These are phyloP conservation scores for apple (Malus domestica) DNA, from an alignment of 306 rosid genomes.

Conservation along the genomic window DNA sequence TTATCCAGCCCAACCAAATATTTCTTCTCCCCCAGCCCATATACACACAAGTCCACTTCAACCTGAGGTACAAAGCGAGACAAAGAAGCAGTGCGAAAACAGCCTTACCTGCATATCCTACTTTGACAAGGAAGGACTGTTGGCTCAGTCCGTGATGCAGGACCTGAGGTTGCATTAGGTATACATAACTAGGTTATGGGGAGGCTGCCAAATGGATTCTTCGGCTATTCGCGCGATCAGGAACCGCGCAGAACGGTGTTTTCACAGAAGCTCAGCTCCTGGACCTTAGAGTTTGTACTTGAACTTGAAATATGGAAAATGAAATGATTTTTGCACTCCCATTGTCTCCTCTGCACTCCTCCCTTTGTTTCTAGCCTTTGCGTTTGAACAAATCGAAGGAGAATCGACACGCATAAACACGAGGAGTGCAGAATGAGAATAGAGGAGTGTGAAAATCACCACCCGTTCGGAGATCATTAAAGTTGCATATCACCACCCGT, in stretches of 20 bases:
- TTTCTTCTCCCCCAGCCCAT: background rate
- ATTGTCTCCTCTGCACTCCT: too few relatives aligned
- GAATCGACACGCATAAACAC: too few relatives aligned
- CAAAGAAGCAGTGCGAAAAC: conserved; percentile 87
- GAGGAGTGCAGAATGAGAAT: too few relatives aligned
- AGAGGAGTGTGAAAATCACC: too few relatives aligned
- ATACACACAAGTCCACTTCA: background rate
- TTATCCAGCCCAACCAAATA: background rate
- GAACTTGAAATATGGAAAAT: background rate
- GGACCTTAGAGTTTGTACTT: conserved; percentile 53
- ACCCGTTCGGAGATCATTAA: too few relatives aligned
- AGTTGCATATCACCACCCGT: too few relatives aligned
- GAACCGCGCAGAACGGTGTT: conserved; percentile 79
- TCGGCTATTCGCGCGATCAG: conserved; percentile 86
- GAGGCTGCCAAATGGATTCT: conserved; percentile 83
- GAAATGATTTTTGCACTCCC: too few relatives aligned
- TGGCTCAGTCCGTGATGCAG: conserved; percentile 79
- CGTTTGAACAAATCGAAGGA: too few relatives aligned
- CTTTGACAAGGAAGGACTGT: conserved; percentile 70
- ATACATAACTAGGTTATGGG: conserved; percentile 78
- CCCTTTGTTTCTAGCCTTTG: too few relatives aligned
- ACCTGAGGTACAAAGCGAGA: conserved; percentile 60
- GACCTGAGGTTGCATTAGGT: conserved; percentile 67
- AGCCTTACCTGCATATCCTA: conserved; percentile 70
- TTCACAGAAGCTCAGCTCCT: conserved; percentile 95